These are phyloP conservation scores for Spatholobus suberectus DNA, from an alignment of 306 rosid genomes.

Conservation along the genomic window DNA sequence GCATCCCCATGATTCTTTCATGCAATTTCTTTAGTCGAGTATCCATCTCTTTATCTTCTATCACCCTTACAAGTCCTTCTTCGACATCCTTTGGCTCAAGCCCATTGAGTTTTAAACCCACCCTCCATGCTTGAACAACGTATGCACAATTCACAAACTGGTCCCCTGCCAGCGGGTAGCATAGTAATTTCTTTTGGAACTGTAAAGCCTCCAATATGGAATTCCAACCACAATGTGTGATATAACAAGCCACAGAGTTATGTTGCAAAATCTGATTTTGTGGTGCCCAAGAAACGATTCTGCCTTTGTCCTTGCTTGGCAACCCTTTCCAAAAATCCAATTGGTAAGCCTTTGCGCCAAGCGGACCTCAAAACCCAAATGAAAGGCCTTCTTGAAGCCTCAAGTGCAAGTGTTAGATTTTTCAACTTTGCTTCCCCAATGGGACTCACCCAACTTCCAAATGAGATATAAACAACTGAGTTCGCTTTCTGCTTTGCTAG, in stretches of 20 bases:
- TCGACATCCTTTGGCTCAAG: slow-evolving; percentile 64
- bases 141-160: slow-evolving; percentile 78
- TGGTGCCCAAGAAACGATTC: slow-evolving; percentile 89
- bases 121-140: slow-evolving; percentile 71
- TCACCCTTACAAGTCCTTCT: slow-evolving; percentile 63
- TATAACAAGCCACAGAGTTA: slow-evolving; percentile 65
- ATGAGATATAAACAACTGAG: slow-evolving; percentile 77
- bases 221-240: slow-evolving; percentile 98
- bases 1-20: slow-evolving; percentile 55
- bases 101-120: slow-evolving; percentile 66
- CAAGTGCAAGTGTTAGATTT: slow-evolving; percentile 67
- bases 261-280: slow-evolving; percentile 69
- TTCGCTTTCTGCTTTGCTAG: slow-evolving; percentile 49
- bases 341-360: slow-evolving; percentile 72
- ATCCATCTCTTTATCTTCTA: slow-evolving; percentile 65
- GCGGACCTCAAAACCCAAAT: slow-evolving; percentile 70
- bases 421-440: slow-evolving; percentile 67
- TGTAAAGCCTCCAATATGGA: slow-evolving; percentile 86
- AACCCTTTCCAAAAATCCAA: slow-evolving; percentile 56
- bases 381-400: slow-evolving; percentile 64
- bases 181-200: slow-evolving; percentile 62
- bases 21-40: slow-evolving; percentile 43
- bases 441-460: slow-evolving; percentile 92
- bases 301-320: slow-evolving; percentile 64
- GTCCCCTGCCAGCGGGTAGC: slow-evolving; percentile 88